These are phyloP conservation scores for Hura crepitans DNA, from an alignment of 441 rosid genomes.

Conservation along the genomic window DNA sequence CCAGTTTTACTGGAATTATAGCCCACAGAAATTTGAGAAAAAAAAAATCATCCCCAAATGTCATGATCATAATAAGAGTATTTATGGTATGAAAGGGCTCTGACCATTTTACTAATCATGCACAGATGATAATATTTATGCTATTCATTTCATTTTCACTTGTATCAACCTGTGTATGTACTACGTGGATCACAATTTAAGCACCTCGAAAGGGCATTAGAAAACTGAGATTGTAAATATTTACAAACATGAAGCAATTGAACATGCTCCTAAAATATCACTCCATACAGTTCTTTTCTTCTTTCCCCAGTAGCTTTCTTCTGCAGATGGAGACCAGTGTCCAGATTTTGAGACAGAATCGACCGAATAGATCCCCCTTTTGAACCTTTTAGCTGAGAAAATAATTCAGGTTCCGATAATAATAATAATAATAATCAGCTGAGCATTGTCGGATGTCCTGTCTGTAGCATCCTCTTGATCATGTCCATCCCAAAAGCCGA, in stretches of 20 bases:
- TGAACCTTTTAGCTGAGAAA: not conserved
- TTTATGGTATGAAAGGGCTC: not conserved
- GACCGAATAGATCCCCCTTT: not conserved
- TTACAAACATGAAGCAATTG: slow-evolving; percentile 7
- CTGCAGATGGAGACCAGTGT: not conserved
- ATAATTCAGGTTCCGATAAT: slow-evolving; percentile 8
- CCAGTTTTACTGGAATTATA: too few species aligned
- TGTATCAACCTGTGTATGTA: not conserved
- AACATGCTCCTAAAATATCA: not conserved
- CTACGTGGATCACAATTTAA: not conserved
- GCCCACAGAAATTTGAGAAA: too few species aligned
- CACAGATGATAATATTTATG: not conserved
- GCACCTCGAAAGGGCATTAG: not conserved
- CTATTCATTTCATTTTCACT: not conserved
- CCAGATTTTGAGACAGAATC: slow-evolving; percentile 9
- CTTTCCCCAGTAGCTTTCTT: not conserved
- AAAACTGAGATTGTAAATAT: not conserved
- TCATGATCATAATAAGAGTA: too few species aligned
- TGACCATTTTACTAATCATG: not conserved
- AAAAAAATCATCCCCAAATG: too few species aligned
- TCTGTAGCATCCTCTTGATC: slow-evolving; percentile 88
- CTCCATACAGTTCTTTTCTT: not conserved
- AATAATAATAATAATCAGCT: slow-evolving; percentile 36
- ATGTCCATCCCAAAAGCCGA: slow-evolving; percentile 95
- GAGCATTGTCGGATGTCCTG: slow-evolving; percentile 94